Percentiles rank a stretch among this genome's conserved stretches.
These are phyloP conservation scores for Chalciporus piperatoides DNA, from an alignment of 1,284 basidiomycete genomes.

Conservation along the genomic window DNA sequence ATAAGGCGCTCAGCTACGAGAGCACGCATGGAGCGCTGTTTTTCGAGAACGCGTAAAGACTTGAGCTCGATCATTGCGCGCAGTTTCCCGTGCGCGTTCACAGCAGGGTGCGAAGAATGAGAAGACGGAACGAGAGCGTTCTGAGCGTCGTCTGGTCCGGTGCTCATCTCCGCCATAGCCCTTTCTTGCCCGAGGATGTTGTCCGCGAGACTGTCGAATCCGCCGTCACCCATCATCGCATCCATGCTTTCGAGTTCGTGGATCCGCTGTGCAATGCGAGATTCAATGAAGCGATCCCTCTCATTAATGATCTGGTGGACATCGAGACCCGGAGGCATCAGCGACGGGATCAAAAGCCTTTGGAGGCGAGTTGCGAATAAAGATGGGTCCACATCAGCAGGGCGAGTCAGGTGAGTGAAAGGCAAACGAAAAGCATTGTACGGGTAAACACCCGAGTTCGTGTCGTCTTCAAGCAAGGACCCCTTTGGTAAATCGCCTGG, in stretches of 20 bases:
- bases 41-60: slow-evolving; percentile 84
- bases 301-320: slow-evolving; percentile 89
- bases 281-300: slow-evolving; percentile 87
- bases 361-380: slow-evolving; percentile 72
- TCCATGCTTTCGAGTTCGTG: slow-evolving; percentile 85
- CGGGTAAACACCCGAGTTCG: slow-evolving; percentile 83
- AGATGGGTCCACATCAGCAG: slow-evolving; percentile 54
- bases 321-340: slow-evolving; percentile 93
- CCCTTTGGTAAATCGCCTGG: slow-evolving; percentile 58
- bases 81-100: slow-evolving; percentile 75
- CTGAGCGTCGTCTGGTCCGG: slow-evolving; percentile 2
- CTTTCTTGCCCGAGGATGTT: slow-evolving; percentile 40
- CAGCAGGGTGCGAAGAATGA: slow-evolving; percentile 43
- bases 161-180: slow-evolving; percentile 31
- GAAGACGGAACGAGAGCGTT: background rate
- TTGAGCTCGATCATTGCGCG: slow-evolving; percentile 95
- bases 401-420: slow-evolving; percentile 69
- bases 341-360: slow-evolving; percentile 79
- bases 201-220: slow-evolving; percentile 56
- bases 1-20: slow-evolving; percentile 85
- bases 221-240: slow-evolving; percentile 78
- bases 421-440: slow-evolving; percentile 95
- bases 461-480: slow-evolving; percentile 76
- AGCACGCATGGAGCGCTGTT: slow-evolving; percentile 85
- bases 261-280: slow-evolving; percentile 86